These are phyloP conservation scores for Paraphaeosphaeria sporulosa DNA, from an alignment of 2,329 filamentous ascomycete species.

Conservation along the genomic window DNA sequence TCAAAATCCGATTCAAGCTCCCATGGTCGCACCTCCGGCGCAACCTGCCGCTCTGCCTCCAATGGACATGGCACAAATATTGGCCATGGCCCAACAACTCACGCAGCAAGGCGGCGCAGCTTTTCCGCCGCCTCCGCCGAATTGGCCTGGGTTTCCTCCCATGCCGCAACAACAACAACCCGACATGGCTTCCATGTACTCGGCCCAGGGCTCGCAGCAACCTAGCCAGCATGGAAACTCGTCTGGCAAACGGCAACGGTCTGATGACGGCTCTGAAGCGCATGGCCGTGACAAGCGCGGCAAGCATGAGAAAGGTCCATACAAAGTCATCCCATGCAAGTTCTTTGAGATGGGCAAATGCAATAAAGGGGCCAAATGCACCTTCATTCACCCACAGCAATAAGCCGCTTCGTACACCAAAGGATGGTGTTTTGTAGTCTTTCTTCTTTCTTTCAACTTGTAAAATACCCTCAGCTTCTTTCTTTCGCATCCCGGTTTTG, in stretches of 20 bases:
- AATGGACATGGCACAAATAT: conserved; percentile 13
- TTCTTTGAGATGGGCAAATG: conserved; percentile 77
- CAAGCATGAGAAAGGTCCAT: conserved; percentile 35
- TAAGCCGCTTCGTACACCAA: neutral
- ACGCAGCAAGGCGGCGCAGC: conserved; percentile 5
- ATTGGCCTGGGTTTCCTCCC: conserved; percentile 8
- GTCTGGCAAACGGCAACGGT: conserved; percentile 45
- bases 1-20: conserved; percentile 23
- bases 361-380: conserved; percentile 76
- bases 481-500: conserved; percentile 18
- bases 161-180: conserved; percentile 26
- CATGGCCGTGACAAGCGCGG: conserved; percentile 62
- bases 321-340: conserved; percentile 63
- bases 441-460: conserved; percentile 1
- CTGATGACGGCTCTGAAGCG: conserved; percentile 36
- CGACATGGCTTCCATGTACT: conserved; percentile 8
- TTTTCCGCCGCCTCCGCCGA: conserved; percentile 13
- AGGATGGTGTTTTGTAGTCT: conserved; percentile 2
- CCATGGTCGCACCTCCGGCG: conserved; percentile 11
- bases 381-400: conserved; percentile 65
- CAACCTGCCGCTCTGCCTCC: conserved; percentile 1
- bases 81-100: conserved; percentile 11
- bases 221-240: conserved; percentile 39
- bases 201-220: conserved; percentile 29
- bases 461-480: conserved; percentile 23